Conservation (phyloP, 805 yeast genomes). For the Saccharomycopsis malanga region DNA sequence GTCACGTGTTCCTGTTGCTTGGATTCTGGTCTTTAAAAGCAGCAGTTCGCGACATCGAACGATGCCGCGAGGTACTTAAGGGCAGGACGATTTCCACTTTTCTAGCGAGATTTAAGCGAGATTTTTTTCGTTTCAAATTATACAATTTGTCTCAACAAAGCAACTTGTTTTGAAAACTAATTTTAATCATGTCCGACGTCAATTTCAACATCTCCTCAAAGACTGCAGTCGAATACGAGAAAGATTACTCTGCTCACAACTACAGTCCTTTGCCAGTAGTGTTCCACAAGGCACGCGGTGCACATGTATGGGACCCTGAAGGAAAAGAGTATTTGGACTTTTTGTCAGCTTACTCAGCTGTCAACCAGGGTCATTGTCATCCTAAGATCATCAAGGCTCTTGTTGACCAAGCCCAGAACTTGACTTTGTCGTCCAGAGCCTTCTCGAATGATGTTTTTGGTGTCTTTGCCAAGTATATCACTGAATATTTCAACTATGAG, state of each 20-base stretch:
- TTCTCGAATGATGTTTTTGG: conserved; percentile 88
- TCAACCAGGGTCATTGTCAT: conserved; percentile 97
- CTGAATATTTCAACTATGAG: conserved; percentile 86
- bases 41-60: conserved; percentile 19
- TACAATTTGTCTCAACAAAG: no score
- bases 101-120: no score
- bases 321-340: conserved; percentile 91
- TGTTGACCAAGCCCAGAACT: conserved; percentile 73
- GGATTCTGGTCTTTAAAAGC: conserved; percentile 10
- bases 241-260: conserved; percentile 87
- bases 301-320: conserved; percentile 97
- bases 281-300: conserved; percentile 78
- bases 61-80: no score
- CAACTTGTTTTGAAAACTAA: no score
- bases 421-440: conserved; percentile 88
- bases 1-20: neutral
- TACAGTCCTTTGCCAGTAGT: conserved; percentile 97
- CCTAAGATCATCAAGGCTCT: conserved; percentile 84
- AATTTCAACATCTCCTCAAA: conserved; percentile 51
- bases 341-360: conserved; percentile 92
- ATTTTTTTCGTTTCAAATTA: no score
- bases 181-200: no score
- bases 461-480: conserved; percentile 74
- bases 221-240: conserved; percentile 62
- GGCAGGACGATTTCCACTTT: no score